Evolutionary conservation across 2,329 filamentous ascomycete genomes (phyloP).

Genomic region (Colletotrichum endophyticum): DNA sequence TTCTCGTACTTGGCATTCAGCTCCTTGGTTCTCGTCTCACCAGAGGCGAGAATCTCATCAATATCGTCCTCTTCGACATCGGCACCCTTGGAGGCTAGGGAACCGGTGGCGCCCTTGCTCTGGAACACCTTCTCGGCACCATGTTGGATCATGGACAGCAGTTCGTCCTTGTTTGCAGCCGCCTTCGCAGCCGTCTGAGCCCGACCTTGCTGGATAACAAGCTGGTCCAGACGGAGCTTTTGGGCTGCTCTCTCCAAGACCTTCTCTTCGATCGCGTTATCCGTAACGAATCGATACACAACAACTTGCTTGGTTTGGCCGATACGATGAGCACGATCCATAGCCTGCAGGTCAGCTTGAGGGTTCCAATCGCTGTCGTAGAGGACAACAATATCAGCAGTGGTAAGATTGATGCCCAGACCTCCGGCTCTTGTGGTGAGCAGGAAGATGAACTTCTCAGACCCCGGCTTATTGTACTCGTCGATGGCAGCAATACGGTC

Average conservation of each 20-base stretch:
- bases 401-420: conserved; percentile 94
- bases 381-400: conserved; percentile 92
- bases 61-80: conserved; percentile 88
- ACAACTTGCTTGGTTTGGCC: conserved; percentile 98
- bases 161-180: conserved; percentile 92
- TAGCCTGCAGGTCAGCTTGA: conserved; percentile 96
- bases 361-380: conserved; percentile 99
- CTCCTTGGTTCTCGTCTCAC: conserved; percentile 87
- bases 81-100: conserved; percentile 61
- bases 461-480: conserved; percentile 95
- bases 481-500: conserved; percentile 98
- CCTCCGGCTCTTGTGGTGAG: conserved; percentile 95
- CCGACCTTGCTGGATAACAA: conserved; percentile 97
- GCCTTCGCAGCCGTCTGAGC: conserved; percentile 90
- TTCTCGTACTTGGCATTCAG: conserved; percentile 96
- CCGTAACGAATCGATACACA: conserved; percentile 96
- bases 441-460: conserved; percentile 96
- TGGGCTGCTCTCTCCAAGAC: conserved; percentile 95
- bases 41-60: conserved; percentile 83
- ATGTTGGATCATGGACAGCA: conserved; percentile 98
- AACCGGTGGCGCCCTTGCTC: conserved; percentile 68
- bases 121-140: conserved; percentile 95
- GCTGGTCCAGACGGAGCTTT: conserved; percentile 92
- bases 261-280: conserved; percentile 98
- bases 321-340: conserved; percentile 98